Conservation (phyloP, 257 asterid genomes). For the Scutellaria barbata region DNA sequence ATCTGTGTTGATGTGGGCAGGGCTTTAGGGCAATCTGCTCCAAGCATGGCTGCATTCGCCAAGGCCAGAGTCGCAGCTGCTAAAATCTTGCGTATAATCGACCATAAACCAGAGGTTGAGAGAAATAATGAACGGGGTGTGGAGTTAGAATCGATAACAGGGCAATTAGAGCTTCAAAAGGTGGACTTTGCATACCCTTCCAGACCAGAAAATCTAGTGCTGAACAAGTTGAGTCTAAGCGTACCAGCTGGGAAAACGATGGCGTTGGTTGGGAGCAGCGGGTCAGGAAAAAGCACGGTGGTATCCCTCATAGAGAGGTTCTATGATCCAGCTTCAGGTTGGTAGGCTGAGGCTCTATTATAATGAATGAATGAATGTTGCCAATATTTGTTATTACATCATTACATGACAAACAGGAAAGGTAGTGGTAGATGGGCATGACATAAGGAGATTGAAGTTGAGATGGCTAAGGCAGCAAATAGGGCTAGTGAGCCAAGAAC, state of each 20-base stretch:
- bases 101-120: slow-evolving; percentile 71
- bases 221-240: slow-evolving; percentile 56
- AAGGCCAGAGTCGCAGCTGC: slow-evolving; percentile 94
- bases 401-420: slow-evolving; percentile 54
- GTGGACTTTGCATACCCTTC: slow-evolving; percentile 80
- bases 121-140: slow-evolving; percentile 59
- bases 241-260: slow-evolving; percentile 89
- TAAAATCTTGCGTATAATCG: slow-evolving; percentile 75
- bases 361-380: too few relatives aligned
- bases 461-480: slow-evolving; percentile 86
- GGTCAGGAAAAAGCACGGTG: slow-evolving; percentile 92
- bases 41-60: slow-evolving; percentile 92
- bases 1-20: slow-evolving; percentile 41
- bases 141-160: slow-evolving; percentile 69
- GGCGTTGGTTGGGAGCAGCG: slow-evolving; percentile 91
- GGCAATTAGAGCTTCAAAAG: slow-evolving; percentile 73
- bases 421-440: slow-evolving; percentile 76
- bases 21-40: slow-evolving; percentile 88
- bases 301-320: slow-evolving; percentile 93
- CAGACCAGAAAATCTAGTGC: slow-evolving; percentile 69
- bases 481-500: slow-evolving; percentile 94
- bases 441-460: slow-evolving; percentile 67
- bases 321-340: slow-evolving; percentile 88
- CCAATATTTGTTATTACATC: slow-evolving; percentile 40
- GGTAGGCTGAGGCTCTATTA: not conserved